phyloP scores from a whole-genome alignment of 805 yeast species.

The Saitoella complicata region DNA sequence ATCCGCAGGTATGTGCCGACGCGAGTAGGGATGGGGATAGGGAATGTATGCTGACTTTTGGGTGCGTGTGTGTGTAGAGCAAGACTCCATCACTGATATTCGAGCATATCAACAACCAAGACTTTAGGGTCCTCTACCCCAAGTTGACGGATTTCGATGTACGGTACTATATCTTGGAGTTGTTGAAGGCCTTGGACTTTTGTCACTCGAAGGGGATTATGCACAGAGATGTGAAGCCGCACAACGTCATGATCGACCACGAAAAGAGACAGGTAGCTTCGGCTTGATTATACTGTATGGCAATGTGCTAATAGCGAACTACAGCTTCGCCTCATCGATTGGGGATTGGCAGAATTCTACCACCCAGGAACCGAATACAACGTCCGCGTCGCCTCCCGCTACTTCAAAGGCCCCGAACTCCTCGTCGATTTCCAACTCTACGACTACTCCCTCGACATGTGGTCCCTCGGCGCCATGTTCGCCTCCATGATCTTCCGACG shows the following conservation, averaged over 20 bases:
- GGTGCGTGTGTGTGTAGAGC: conserved; percentile 16
- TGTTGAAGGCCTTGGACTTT: conserved; percentile 68
- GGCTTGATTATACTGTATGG: background rate
- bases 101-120: conserved; percentile 69
- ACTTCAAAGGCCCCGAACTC: conserved; percentile 86
- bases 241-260: conserved; percentile 90
- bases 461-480: conserved; percentile 89
- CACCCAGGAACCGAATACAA: conserved; percentile 81
- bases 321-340: conserved; percentile 62
- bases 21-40: background rate
- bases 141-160: conserved; percentile 60
- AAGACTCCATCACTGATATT: conserved; percentile 79
- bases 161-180: conserved; percentile 65
- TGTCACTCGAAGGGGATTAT: conserved; percentile 91
- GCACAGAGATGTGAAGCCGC: conserved; percentile 93
- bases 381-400: conserved; percentile 85
- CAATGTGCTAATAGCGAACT: too few relatives aligned
- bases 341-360: conserved; percentile 93
- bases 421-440: conserved; percentile 73
- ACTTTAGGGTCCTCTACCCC: conserved; percentile 68
- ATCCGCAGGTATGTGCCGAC: conserved; percentile 31
- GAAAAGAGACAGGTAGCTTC: conserved; percentile 29
- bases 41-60: background rate
- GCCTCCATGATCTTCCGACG: conserved; percentile 81
- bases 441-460: conserved; percentile 79